Base-by-base conservation (phyloP, 2,329 filamentous ascomycete genomes). In the Talaromyces sp. region DNA sequence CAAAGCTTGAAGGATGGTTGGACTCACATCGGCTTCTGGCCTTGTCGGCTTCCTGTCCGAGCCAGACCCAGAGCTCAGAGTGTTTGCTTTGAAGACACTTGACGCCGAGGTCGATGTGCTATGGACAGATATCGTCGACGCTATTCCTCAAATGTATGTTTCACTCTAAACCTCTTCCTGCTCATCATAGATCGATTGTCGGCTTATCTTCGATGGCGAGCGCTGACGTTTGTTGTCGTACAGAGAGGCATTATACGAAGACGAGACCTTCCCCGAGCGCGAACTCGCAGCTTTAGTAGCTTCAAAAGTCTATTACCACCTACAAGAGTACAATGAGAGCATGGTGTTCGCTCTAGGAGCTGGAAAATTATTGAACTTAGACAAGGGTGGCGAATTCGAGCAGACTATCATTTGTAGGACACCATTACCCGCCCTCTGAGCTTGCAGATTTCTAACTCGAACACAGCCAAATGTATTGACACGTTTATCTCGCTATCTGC, bases 311-410 rank as follows among this genome's bases (percentile, higher is more conserved):
- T 99, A 98, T 83, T 99, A 98, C 77, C 95, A 99, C 77, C 88
- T 99, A 62, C 93, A 97, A 81, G 95, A 95, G 78, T 99, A 99
- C 83, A 95, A 97, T 77, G 95, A 99, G 83, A 97, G 94, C 80
- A 98, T 99, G 94, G 91, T 92, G 61, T 98, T 99, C 79, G 95
- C 95, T 69, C 87, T 99, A 54, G 93, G 93, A 66, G 93, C 95
- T 27, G 95, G 95, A 67, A 92, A 97, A 76, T 88, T 97, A 59
- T 97, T 99, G 84, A 92, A 96, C 82, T 87, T 98, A 70, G 91
- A 97, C 74, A 86, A 89, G 63, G 90, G 91, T 61, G 91, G 92
- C 79, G 95, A 99, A 82, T 99, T 97, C 75, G 95, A 99, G 80
- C 93, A 99, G 82, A 99, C 95, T 65, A 98, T 99, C 81, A 93